Percentiles rank a stretch among this genome's conserved stretches.
Evolutionary conservation across 139 green algal genomes (phyloP).

Genomic region (Tetraselmis chui): DNA sequence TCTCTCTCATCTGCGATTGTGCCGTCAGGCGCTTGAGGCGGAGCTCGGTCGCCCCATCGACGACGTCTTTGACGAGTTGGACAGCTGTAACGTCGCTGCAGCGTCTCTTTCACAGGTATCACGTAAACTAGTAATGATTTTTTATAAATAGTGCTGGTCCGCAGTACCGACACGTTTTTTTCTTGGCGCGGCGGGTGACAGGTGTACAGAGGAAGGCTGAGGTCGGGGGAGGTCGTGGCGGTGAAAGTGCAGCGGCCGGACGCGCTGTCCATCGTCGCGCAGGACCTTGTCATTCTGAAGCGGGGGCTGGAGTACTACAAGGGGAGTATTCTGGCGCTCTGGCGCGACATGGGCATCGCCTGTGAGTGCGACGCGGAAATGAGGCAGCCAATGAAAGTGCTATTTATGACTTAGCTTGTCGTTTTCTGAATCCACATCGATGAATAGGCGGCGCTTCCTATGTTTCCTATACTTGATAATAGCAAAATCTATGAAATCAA

Average conservation of each 20-base stretch:
- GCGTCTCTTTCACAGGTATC: constrained; percentile 11
- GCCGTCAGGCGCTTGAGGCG: not conserved
- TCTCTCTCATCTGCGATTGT: too few relatives aligned
- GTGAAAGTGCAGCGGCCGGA: constrained; percentile 92
- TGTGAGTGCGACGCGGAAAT: too few relatives aligned
- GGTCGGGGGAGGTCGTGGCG: constrained; percentile 59
- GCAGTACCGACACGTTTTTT: too few relatives aligned
- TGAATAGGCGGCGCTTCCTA: too few relatives aligned
- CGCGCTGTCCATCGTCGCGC: constrained; percentile 77
- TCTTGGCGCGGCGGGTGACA: too few relatives aligned
- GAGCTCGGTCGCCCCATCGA: not conserved
- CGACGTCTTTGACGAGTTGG: constrained; percentile 6
- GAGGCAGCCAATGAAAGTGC: too few relatives aligned
- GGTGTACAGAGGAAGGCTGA: not conserved
- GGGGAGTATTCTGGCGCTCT: not conserved
- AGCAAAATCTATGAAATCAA: too few relatives aligned
- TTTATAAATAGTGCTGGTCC: too few relatives aligned
- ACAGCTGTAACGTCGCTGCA: not conserved
- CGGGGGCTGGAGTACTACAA: constrained; percentile 8
- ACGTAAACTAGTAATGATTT: too few relatives aligned
- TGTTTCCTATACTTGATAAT: too few relatives aligned
- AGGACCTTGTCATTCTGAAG: constrained; percentile 86
- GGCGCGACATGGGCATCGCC: not conserved
- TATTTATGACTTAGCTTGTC: too few relatives aligned
- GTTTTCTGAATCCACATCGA: too few relatives aligned